Conservation (phyloP, 371 early-diverging fungal species). For the Lichtheimia ramosa region DNA sequence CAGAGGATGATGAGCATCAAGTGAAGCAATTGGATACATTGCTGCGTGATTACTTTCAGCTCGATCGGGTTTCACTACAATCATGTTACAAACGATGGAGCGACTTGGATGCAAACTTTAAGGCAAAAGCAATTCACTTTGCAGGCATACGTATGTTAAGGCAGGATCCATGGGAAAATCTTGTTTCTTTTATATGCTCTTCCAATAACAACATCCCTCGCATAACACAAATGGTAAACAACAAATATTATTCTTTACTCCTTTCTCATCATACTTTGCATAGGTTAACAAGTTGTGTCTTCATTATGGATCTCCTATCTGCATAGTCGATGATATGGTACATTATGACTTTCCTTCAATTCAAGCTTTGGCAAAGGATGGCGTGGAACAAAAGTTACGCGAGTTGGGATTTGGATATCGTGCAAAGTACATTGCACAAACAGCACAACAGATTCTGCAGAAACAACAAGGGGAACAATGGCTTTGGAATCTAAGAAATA, state of each 20-base stretch:
- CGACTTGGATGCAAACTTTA: constrained; percentile 65
- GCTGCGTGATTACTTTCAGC: constrained; percentile 77
- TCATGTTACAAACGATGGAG: constrained; percentile 74
- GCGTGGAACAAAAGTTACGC: constrained; percentile 69
- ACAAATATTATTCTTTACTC: background rate
- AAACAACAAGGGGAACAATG: constrained; percentile 55
- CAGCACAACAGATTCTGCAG: constrained; percentile 54
- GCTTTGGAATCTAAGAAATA: constrained; percentile 58
- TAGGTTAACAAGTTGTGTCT: constrained; percentile 70
- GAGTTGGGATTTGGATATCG: constrained; percentile 94
- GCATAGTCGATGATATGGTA: constrained; percentile 31
- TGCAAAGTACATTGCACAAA: constrained; percentile 82
- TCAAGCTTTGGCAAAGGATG: constrained; percentile 42
- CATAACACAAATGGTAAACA: constrained; percentile 86
- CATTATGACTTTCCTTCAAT: constrained; percentile 80
- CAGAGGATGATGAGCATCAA: constrained; percentile 11
- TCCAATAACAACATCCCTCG: constrained; percentile 95
- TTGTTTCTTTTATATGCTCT: constrained; percentile 95
- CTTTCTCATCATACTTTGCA: no score
- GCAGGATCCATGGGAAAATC: constrained; percentile 88
- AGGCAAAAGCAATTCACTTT: constrained; percentile 50
- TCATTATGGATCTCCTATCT: constrained; percentile 64
- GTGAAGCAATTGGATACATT: constrained; percentile 9
- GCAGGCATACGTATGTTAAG: constrained; percentile 80
- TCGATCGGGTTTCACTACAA: constrained; percentile 59